Conservation (phyloP, 768 basidiomycete genomes). For the Kwoniella botswanensis region DNA sequence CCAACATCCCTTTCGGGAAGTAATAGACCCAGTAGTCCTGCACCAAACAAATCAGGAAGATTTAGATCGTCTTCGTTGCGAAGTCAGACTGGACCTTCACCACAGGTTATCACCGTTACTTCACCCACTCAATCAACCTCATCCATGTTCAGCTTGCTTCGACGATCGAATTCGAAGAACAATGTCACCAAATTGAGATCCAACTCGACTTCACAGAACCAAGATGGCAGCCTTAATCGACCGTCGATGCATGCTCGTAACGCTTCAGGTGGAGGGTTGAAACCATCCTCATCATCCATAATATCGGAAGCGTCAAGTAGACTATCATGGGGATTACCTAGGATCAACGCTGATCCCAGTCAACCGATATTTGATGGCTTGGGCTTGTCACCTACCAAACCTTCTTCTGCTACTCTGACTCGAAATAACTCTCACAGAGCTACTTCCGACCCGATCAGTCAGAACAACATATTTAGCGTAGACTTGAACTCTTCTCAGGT, state of each 20-base stretch:
- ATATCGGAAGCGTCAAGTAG: conserved; percentile 21
- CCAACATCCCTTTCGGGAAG: not conserved
- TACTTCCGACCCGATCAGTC: not conserved
- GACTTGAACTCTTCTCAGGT: conserved; percentile 22
- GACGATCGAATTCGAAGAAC: conserved; percentile 18
- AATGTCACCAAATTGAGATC: conserved; percentile 4
- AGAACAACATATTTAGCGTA: conserved; percentile 13
- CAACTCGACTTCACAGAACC: not conserved
- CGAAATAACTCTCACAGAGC: conserved; percentile 1
- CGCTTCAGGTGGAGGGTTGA: conserved; percentile 13
- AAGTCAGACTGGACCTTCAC: conserved; percentile 7
- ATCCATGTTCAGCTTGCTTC: conserved; percentile 21
- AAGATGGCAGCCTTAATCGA: conserved; percentile 1
- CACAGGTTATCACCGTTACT: not conserved
- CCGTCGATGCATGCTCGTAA: conserved; percentile 10
- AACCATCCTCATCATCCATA: conserved; percentile 20
- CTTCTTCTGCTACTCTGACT: not conserved
- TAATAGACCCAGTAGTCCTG: conserved; percentile 12
- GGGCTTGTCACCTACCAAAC: conserved; percentile 30
- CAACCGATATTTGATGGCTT: conserved; percentile 35
- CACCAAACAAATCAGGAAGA: conserved; percentile 1
- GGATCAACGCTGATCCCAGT: conserved; percentile 19
- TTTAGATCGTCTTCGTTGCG: conserved; percentile 18
- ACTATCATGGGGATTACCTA: conserved; percentile 34
- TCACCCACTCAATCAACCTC: conserved; percentile 16